A percentile compares a stretch with the other conserved stretches of the same genome.
These are phyloP conservation scores for Dillenia turbinata DNA, from an alignment of 164 flowering plant species.

Conservation along the genomic window DNA sequence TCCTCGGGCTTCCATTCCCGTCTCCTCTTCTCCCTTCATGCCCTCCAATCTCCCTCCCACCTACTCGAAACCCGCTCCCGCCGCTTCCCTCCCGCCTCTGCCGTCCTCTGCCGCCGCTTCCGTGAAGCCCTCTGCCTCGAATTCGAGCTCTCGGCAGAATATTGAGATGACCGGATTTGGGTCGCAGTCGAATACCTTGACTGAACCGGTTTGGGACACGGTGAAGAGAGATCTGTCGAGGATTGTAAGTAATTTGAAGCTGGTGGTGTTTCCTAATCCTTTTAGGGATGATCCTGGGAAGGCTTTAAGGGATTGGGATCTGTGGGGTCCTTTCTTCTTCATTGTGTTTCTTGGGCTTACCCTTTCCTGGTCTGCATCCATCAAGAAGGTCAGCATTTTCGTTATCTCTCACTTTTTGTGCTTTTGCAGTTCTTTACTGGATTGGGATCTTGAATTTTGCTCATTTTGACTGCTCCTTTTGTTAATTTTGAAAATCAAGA, in stretches of 20 bases:
- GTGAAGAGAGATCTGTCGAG: slow-evolving; percentile 89
- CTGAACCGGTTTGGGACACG: slow-evolving; percentile 97
- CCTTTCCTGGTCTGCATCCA: slow-evolving; percentile 96
- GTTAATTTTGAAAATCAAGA: too few relatives aligned
- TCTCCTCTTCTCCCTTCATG: slow-evolving; percentile 75
- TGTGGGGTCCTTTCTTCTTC: slow-evolving; percentile 99
- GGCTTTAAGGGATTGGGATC: slow-evolving; percentile 98
- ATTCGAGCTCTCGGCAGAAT: slow-evolving; percentile 12
- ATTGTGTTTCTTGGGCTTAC: slow-evolving; percentile 87
- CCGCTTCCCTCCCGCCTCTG: slow-evolving; percentile 21
- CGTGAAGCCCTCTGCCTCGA: not conserved
- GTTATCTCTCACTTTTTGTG: not conserved
- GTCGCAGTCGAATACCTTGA: slow-evolving; percentile 67
- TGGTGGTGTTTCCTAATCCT: slow-evolving; percentile 96
- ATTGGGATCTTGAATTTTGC: not conserved
- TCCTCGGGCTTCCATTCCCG: slow-evolving; percentile 76
- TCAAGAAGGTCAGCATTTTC: slow-evolving; percentile 65
- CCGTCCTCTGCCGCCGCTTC: slow-evolving; percentile 18
- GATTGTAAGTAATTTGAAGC: slow-evolving; percentile 91
- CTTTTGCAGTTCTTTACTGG: too few relatives aligned
- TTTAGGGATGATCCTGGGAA: slow-evolving; percentile 93
- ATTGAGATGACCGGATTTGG: slow-evolving; percentile 57
- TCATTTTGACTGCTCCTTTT: not conserved
- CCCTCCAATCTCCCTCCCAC: slow-evolving; percentile 52
- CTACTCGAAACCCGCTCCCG: slow-evolving; percentile 20